Evolutionary conservation across 1,284 basidiomycete genomes (phyloP), one percentile per base, ranked within the genome.

Genomic region (Moesziomyces globuligerus): DNA sequence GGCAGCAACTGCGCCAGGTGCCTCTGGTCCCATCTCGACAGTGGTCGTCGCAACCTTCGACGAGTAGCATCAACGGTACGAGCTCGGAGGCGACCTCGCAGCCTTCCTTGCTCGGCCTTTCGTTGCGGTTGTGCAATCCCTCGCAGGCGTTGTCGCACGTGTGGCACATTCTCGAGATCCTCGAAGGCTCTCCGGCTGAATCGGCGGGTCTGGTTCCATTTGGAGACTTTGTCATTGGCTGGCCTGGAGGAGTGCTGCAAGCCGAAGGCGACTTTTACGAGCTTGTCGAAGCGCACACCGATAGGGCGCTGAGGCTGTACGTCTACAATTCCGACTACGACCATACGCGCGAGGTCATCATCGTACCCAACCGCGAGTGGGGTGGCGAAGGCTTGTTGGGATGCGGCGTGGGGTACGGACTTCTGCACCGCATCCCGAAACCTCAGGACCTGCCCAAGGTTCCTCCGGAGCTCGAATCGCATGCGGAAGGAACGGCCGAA

Each of bases 261-360:
- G 89, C 91, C n/a, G 95, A 98, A 83, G 90, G 90, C 65, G 94
- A 98, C 80, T 98, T 98, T 78, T 98, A 98, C 83, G 92, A 96
- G 68, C 86, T 98, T 3, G 92, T 98, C 26, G 96, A 98, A 85
- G 88, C 90, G 38, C 93, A 98, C 83, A 87, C 92, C 49, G 94
- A 97, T 78, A 94, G 93, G 83, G 92, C 94, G 7, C 83, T 98
- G 36, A 86, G 93, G 38, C 89, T 98, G 24, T 98, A 95, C 81
- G 94, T 98, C 7, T 98, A 98, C 84, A 97, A 94, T 40, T 90
- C 93, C 72, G 95, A 98, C 84, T 95, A 97, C 78, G 94, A 98
- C 48, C 80, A 83, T 17, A 84, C 82, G 8, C 67, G 82, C 20
- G 83, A 83, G 48, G 79, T 79, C 28, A 79, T 82, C 50, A 72